Percentiles rank a stretch among this genome's conserved stretches.
Conservation (phyloP, 1,284 basidiomycete genomes). For the Boletus mariae region DNA sequence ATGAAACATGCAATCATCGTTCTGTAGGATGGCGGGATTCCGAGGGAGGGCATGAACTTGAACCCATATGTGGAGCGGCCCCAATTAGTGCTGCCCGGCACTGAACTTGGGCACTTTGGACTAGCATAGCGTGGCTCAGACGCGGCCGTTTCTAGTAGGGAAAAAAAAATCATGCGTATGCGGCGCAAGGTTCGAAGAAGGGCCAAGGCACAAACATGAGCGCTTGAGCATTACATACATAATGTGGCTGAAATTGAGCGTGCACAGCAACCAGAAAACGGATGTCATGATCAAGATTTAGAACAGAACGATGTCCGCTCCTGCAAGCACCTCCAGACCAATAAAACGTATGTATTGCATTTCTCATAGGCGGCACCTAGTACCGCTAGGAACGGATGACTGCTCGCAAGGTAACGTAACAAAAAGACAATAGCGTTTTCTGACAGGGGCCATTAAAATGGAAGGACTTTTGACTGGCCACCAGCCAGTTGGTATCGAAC, state of each 20-base stretch:
- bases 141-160: neutral
- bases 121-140: neutral
- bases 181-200: neutral
- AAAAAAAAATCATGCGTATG: neutral
- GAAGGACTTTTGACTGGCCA: neutral
- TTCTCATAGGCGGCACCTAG: too few species aligned
- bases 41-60: neutral
- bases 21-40: too few species aligned
- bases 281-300: too few species aligned
- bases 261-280: too few species aligned
- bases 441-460: neutral
- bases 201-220: neutral
- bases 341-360: too few species aligned
- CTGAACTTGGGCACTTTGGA: neutral
- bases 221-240: neutral
- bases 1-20: neutral
- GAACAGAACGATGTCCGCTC: neutral
- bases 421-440: neutral
- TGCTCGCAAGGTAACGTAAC: neutral
- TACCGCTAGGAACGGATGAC: neutral
- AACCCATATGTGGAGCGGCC: neutral
- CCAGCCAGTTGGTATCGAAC: neutral
- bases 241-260: neutral
- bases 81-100: neutral
- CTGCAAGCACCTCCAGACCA: neutral